Evolutionary conservation across 2,329 filamentous ascomycete species (phyloP), one percentile per base, ranked within the genome.

Genomic region (Mycosphaerella arachidis): DNA sequence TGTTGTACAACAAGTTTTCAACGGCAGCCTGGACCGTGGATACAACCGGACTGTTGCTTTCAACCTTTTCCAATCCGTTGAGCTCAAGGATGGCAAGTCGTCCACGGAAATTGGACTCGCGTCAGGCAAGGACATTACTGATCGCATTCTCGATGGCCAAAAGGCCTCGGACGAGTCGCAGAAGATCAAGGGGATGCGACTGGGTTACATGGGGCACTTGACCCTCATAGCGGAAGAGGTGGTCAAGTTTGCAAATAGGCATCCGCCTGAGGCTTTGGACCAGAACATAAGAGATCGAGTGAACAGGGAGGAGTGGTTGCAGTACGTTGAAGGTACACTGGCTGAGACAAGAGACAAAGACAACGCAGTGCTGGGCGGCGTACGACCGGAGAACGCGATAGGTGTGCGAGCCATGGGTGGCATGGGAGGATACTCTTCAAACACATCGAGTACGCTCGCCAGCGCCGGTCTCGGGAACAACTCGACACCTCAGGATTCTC

Each of bases 1-100:
- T 74, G 92, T 99, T 71, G 91, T 99, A 48, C 94, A 99, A 75
- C 94, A 99, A 78, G 94, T 99, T 0, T 97, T 99, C 76, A 99
- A 99, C 72, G 94, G 94, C 8, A 92, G 92, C 0, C 96, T 99
- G 90, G 93, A 97, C 68, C 89, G 92, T 61, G 92, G 94, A 30
- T 97, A 89, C 77, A 99, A 99, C 75, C 87, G 91, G 10, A 88
- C 86, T 52, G 80, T 99, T 55, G 93, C 94, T 12, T 88, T 97
- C 61, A 93, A 96, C 66, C 85, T 99, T 20, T 99, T 99, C 70
- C 62, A 60, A 24, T 51, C 66, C 20, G 62, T 68, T 24, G 57
- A 61, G 52, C 48, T 57, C 16, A 63, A 66, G 35, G 63, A 65
- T 31, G 63, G 66, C 29, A 57, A 68, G 51, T 53, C 59, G 6